These are phyloP conservation scores for Scleroderma citrinum DNA, from an alignment of 768 basidiomycete species.

Conservation along the genomic window DNA sequence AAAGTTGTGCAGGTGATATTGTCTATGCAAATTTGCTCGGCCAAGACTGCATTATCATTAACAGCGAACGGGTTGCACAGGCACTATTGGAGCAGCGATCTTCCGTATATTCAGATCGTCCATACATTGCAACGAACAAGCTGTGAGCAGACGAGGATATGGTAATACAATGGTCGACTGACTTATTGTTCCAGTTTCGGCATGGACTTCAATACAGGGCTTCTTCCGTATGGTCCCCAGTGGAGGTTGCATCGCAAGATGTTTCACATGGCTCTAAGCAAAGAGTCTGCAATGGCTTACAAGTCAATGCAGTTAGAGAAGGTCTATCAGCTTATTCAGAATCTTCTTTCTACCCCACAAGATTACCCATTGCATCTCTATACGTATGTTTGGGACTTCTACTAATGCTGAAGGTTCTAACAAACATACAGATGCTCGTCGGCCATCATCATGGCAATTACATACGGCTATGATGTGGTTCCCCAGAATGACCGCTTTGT, in stretches of 20 bases:
- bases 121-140: conserved; percentile 15
- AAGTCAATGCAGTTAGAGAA: conserved; percentile 11
- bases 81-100: conserved; percentile 24
- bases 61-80: conserved; percentile 14
- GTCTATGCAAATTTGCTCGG: conserved; percentile 23
- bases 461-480: conserved; percentile 22
- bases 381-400: conserved; percentile 16
- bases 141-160: conserved; percentile 5
- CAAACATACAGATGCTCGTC: conserved; percentile 12
- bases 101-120: conserved; percentile 22
- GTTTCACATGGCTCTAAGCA: conserved; percentile 16
- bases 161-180: neutral
- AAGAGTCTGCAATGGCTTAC: conserved; percentile 9
- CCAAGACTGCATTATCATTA: conserved; percentile 24
- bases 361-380: conserved; percentile 12
- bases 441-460: conserved; percentile 18
- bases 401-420: neutral
- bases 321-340: conserved; percentile 17
- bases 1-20: conserved; percentile 13
- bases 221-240: conserved; percentile 24
- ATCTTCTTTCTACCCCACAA: conserved; percentile 16
- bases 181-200: conserved; percentile 16
- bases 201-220: conserved; percentile 23
- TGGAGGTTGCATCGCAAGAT: conserved; percentile 29
- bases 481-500: conserved; percentile 24